These are phyloP conservation scores for Rutstroemia sp. DNA, from an alignment of 2,329 filamentous ascomycete genomes.

Conservation along the genomic window DNA sequence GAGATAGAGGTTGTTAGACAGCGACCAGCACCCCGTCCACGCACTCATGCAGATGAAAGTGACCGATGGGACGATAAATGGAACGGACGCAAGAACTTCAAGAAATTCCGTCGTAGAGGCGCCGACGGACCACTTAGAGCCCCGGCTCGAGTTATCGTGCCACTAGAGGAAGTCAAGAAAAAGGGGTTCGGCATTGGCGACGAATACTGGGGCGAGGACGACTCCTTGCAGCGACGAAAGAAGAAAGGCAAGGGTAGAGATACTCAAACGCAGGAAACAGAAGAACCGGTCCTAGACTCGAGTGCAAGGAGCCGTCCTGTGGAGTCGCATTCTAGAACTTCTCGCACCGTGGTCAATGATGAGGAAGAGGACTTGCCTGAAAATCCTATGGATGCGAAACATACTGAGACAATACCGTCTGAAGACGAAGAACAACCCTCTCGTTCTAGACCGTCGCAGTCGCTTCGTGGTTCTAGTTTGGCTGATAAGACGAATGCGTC, in stretches of 20 bases:
- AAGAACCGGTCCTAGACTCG: background rate
- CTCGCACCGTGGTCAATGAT: background rate
- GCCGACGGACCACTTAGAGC: constrained; percentile 33
- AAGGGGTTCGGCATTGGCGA: constrained; percentile 53
- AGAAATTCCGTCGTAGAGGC: constrained; percentile 66
- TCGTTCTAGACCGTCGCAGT: background rate
- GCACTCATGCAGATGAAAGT: constrained; percentile 32
- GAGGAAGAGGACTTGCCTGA: background rate
- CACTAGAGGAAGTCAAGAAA: constrained; percentile 52
- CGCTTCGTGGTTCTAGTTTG: constrained; percentile 6
- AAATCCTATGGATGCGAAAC: background rate
- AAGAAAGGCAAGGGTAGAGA: constrained; percentile 24
- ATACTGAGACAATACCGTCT: background rate
- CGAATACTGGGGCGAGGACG: constrained; percentile 43
- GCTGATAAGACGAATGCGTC: constrained; percentile 11
- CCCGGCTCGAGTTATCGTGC: constrained; percentile 41
- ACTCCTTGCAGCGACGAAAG: constrained; percentile 28
- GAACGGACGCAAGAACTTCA: constrained; percentile 96
- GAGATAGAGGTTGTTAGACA: constrained; percentile 56
- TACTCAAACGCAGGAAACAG: background rate
- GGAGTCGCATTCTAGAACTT: too few relatives aligned
- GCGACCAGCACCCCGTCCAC: constrained; percentile 23
- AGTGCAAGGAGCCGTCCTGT: background rate
- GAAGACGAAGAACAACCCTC: constrained; percentile 6
- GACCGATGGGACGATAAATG: constrained; percentile 79